phyloP scores from a whole-genome alignment of 75 land plant species.

The Adiantum capillusveneris region DNA sequence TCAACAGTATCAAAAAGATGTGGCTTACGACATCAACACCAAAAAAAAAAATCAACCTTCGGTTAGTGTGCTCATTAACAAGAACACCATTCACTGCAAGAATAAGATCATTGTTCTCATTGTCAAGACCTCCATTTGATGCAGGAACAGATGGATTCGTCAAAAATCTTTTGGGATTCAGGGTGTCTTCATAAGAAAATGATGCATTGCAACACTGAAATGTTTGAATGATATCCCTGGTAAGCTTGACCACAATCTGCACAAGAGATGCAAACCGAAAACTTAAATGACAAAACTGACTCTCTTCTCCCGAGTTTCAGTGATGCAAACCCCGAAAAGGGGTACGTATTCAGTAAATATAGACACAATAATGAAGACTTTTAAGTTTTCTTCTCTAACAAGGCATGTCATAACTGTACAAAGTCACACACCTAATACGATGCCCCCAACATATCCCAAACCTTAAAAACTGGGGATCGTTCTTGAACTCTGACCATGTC shows the following conservation, averaged over 20 bases:
- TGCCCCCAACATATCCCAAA: no score
- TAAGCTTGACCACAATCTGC: slow-evolving; percentile 16
- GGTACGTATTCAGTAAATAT: no score
- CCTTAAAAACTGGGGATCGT: no score
- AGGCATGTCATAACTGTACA: background rate
- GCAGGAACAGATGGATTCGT: slow-evolving; percentile 69
- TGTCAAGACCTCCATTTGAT: slow-evolving; percentile 81
- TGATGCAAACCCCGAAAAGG: background rate
- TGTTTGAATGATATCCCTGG: slow-evolving; percentile 23
- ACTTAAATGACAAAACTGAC: background rate
- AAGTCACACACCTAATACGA: no score
- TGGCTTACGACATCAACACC: no score
- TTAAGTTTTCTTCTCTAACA: background rate
- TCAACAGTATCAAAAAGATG: no score
- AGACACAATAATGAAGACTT: no score
- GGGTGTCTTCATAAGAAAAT: slow-evolving; percentile 16
- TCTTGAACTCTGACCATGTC: no score
- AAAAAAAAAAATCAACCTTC: slow-evolving; percentile 68
- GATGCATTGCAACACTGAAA: slow-evolving; percentile 20
- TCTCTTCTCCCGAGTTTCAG: background rate
- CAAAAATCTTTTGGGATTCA: slow-evolving; percentile 59
- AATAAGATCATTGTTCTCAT: slow-evolving; percentile 77
- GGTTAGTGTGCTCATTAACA: slow-evolving; percentile 41
- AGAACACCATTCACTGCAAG: slow-evolving; percentile 52
- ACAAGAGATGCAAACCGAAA: background rate